These are phyloP conservation scores for Penicillium ochrochloron DNA, from an alignment of 495 filamentous ascomycete species.

Conservation along the genomic window DNA sequence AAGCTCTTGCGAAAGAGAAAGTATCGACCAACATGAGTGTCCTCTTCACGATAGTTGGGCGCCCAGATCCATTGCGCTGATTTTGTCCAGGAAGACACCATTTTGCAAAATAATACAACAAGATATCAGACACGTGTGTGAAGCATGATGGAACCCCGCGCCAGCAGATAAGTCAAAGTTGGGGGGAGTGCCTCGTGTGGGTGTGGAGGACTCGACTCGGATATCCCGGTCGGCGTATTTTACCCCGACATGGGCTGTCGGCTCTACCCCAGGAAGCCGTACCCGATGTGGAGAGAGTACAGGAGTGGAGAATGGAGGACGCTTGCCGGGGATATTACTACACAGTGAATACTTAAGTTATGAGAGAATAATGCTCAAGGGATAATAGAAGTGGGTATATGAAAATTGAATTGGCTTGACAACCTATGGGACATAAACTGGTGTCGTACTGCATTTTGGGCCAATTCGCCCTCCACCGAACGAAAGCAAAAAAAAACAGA, in stretches of 20 bases:
- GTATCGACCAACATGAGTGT: conserved; percentile 26
- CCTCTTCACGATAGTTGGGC: conserved; percentile 23
- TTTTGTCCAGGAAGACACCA: conserved; percentile 23
- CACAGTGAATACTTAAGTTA: neutral
- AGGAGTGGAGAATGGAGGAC: neutral
- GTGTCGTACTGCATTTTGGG: conserved; percentile 27
- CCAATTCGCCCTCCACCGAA: conserved; percentile 1
- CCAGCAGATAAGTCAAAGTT: neutral
- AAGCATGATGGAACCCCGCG: conserved; percentile 2
- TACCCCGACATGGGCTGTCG: conserved; percentile 12
- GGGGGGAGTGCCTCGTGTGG: neutral
- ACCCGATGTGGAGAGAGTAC: neutral
- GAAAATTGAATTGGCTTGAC: conserved; percentile 6
- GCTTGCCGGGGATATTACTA: neutral
- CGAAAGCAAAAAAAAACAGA: neutral
- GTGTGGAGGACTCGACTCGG: conserved; percentile 15
- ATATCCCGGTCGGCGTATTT: conserved; percentile 19
- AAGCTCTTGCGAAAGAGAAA: conserved; percentile 34
- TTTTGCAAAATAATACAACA: neutral
- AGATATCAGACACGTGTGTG: neutral
- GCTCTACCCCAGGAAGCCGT: neutral
- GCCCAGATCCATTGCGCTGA: conserved; percentile 33
- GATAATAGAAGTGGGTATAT: neutral
- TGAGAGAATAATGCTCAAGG: neutral
- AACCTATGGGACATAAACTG: conserved; percentile 8